These are phyloP conservation scores for Urtica urens DNA, from an alignment of 306 rosid genomes.

Conservation along the genomic window DNA sequence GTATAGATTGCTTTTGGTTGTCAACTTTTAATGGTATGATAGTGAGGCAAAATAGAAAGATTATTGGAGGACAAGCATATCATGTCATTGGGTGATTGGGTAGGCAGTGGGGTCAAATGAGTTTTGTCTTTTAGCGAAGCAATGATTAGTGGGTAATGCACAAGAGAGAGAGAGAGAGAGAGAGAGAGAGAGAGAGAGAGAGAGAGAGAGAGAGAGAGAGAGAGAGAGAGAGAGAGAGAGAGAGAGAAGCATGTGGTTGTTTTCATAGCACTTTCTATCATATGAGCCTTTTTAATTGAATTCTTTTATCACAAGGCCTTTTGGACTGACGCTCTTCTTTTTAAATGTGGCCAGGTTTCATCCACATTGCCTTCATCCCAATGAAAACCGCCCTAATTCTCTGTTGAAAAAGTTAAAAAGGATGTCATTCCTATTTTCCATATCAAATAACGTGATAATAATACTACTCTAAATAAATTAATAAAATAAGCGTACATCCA, in stretches of 20 bases:
- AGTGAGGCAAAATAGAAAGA: conserved; percentile 20
- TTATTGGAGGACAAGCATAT: conserved; percentile 21
- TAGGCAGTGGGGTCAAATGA: conserved; percentile 35
- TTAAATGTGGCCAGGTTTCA: conserved; percentile 42
- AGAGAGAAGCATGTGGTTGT: conserved; percentile 39
- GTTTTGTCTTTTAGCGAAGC: conserved; percentile 48
- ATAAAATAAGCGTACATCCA: no score
- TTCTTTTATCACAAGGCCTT: conserved; percentile 3
- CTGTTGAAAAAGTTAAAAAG: no score
- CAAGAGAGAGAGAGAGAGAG: conserved; percentile 29
- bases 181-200: conserved; percentile 4
- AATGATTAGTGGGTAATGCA: conserved; percentile 70
- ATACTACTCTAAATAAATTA: no score
- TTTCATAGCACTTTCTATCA: conserved; percentile 46
- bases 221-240: no score
- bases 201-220: no score
- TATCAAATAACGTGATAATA: no score
- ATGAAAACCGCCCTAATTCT: not conserved
- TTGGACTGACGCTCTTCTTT: conserved; percentile 21
- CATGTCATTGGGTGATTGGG: conserved; percentile 42
- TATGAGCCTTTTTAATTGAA: conserved; percentile 22
- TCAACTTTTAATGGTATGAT: conserved; percentile 11
- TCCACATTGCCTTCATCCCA: conserved; percentile 37
- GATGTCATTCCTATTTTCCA: no score
- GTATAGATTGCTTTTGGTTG: not conserved